phyloP scores from a whole-genome alignment of 441 rosid genomes.

The Gossypium davidsonii region DNA sequence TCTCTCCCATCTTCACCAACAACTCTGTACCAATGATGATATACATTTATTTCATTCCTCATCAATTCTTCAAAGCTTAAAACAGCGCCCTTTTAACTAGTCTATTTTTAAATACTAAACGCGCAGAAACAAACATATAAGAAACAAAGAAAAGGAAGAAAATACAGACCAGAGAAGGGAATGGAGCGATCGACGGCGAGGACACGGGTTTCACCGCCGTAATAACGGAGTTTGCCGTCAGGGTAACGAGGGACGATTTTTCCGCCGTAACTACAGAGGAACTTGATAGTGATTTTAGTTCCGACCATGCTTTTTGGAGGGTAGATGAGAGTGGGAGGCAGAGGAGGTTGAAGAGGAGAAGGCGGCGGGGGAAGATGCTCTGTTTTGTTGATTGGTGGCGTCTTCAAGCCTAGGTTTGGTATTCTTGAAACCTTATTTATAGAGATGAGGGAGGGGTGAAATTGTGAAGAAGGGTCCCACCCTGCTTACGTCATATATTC shows the following conservation, averaged over 20 bases:
- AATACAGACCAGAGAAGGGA: constrained; percentile 53
- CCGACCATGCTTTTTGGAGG: constrained; percentile 31
- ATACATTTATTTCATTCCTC: constrained; percentile 16
- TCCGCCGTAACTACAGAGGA: constrained; percentile 85
- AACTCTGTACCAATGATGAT: constrained; percentile 46
- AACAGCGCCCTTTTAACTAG: not conserved
- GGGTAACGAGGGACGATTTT: constrained; percentile 72
- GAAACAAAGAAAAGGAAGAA: not conserved
- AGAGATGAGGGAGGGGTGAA: constrained; percentile 14
- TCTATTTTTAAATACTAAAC: not conserved
- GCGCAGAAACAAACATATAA: no score
- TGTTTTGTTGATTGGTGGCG: not conserved
- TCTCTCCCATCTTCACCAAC: constrained; percentile 52
- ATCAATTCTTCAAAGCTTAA: constrained; percentile 11
- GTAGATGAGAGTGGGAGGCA: not conserved
- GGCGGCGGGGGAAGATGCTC: not conserved
- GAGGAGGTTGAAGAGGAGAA: no score
- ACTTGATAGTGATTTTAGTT: constrained; percentile 46
- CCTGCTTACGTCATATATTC: constrained; percentile 12
- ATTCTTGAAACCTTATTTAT: constrained; percentile 26
- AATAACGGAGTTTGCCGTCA: constrained; percentile 77
- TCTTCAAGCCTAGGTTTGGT: constrained; percentile 38
- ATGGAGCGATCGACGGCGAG: constrained; percentile 70
- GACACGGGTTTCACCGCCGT: constrained; percentile 79
- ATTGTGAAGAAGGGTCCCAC: not conserved